These are phyloP conservation scores for Lasiodiplodia theobromae DNA, from an alignment of 2,329 filamentous ascomycete species.

Conservation along the genomic window DNA sequence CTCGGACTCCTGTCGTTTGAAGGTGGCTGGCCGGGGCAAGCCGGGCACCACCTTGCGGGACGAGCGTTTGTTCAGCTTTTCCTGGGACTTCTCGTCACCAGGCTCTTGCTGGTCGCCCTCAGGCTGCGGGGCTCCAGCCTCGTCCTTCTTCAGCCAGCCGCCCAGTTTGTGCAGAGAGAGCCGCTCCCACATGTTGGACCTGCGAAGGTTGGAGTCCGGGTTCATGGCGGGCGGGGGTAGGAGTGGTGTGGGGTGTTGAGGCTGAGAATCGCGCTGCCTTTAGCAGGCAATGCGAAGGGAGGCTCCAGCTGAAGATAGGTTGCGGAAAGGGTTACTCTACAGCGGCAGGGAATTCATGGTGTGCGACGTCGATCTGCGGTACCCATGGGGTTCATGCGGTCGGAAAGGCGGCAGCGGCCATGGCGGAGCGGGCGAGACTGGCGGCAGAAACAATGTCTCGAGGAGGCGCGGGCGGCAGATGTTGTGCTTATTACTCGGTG, in stretches of 20 bases:
- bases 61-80: constrained; percentile 34
- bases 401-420: constrained; percentile 3
- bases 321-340: constrained; percentile 22
- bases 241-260: neutral
- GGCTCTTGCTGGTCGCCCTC: constrained; percentile 33
- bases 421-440: neutral
- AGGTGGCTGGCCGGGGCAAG: constrained; percentile 77
- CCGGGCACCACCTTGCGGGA: constrained; percentile 74
- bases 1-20: constrained; percentile 84
- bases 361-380: constrained; percentile 20
- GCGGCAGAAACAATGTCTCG: constrained; percentile 4
- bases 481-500: constrained; percentile 15
- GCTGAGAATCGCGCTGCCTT: constrained; percentile 11
- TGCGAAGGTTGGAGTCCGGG: constrained; percentile 8
- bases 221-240: constrained; percentile 7
- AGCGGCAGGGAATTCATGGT: constrained; percentile 24
- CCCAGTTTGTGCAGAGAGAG: constrained; percentile 50
- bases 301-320: constrained; percentile 25
- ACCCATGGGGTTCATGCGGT: constrained; percentile 22
- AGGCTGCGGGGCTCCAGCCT: constrained; percentile 38
- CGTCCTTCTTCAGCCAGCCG: constrained; percentile 50
- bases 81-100: constrained; percentile 46
- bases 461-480: neutral
- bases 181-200: constrained; percentile 44
- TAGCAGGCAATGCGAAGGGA: constrained; percentile 15